A percentile compares a stretch with the other conserved stretches of the same genome.
Conservation (phyloP, 805 yeast species). For the Metschnikowia proteae region DNA sequence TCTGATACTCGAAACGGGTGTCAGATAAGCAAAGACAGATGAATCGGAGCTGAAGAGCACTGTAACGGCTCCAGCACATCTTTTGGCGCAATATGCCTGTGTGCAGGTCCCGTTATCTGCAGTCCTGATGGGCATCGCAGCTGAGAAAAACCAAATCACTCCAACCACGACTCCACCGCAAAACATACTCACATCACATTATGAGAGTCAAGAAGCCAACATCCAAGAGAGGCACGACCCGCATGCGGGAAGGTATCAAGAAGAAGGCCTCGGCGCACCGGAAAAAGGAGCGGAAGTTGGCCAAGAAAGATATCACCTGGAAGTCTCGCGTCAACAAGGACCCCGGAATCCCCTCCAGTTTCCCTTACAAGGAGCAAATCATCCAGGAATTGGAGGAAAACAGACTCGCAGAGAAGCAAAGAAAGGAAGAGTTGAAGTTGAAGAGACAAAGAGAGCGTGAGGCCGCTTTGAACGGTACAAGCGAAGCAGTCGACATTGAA, state of each 20-base stretch:
- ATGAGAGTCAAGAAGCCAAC: conserved; percentile 61
- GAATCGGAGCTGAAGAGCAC: no score
- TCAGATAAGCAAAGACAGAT: no score
- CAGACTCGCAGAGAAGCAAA: conserved; percentile 54
- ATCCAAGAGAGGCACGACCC: conserved; percentile 86
- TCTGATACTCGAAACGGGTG: no score
- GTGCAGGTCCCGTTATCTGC: background rate
- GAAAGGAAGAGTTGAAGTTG: conserved; percentile 46
- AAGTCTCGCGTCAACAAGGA: conserved; percentile 78
- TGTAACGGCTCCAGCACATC: no score
- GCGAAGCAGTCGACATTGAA: conserved; percentile 35
- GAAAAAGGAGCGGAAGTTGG: conserved; percentile 73
- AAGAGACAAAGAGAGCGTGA: conserved; percentile 48
- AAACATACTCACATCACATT: background rate
- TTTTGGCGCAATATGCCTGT: background rate
- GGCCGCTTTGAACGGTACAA: conserved; percentile 38
- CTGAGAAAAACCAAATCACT: conserved; percentile 2
- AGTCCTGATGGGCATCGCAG: conserved; percentile 15
- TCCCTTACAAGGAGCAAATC: conserved; percentile 89
- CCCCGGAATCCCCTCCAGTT: conserved; percentile 91
- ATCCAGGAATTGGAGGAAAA: conserved; percentile 65
- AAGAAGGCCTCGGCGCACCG: conserved; percentile 92
- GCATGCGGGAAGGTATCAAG: conserved; percentile 93
- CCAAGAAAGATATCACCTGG: conserved; percentile 95
- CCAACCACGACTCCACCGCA: background rate